Evolutionary conservation across 306 rosid genomes (phyloP), one percentile per base, ranked within the genome.

Genomic region (Cicer pinnatifidum): DNA sequence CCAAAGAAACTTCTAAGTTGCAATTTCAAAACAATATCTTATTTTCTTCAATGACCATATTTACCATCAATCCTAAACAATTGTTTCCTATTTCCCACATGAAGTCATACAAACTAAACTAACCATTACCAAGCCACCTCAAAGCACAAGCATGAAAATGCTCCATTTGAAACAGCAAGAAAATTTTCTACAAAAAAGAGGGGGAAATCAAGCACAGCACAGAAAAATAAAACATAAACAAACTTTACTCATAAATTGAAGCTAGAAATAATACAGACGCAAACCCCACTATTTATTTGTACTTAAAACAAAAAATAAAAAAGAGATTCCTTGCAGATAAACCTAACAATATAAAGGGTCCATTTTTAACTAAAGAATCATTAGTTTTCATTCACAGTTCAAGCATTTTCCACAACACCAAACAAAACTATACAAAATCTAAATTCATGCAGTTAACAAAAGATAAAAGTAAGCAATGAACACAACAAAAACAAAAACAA

Each of bases 271-370:
- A 50, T 51, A 44, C 69, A 61, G 67, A 48, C 58, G 60, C 44
- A 74, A 78, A 69, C 64, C 72, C 78, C 61, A 37, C 15, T 40
- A 72, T n/a, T 33, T 45, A 2, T 58, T 71, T 62, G 17, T 9
- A 10, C 35, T 37, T 71, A 16, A 46, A 71, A 66, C 62, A 33
- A 12, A 71, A 57, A 19, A 23, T 7, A 20, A 4, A 48, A 16
- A 70, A 9, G 16, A 53, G 51, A 61, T 54, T 72, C 77, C 66
- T 82, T 61, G 38, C 77, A 73, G 59, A 54, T 20, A 82, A 46
- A 82, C 72, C 86, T 70, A 83, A 71, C 81, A 70, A 59, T 8
- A 70, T 11, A 70, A 83, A 47, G 75, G 78, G 75, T 81, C 75
- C 81, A 70, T 37, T 69, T 33, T 52, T 3, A 52, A 52, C 40